phyloP scores from a whole-genome alignment of 208 protist species.

The Trypanosoma lewisi region DNA sequence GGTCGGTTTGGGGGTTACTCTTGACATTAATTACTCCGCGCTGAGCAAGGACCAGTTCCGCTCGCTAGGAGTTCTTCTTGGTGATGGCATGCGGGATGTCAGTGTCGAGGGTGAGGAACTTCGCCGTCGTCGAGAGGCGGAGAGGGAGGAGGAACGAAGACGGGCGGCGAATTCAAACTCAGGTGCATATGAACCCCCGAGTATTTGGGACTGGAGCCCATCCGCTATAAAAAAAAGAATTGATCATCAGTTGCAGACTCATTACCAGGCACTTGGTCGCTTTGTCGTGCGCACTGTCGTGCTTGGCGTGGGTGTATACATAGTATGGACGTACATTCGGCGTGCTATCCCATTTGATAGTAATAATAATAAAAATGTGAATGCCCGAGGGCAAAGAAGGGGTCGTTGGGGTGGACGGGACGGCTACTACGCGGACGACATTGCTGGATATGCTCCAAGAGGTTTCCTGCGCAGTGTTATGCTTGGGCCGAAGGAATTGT shows the following conservation, averaged over 20 bases:
- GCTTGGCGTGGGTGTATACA: slow-evolving; percentile 41
- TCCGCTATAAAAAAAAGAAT: slow-evolving; percentile 58
- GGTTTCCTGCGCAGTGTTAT: slow-evolving; percentile 62
- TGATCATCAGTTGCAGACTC: slow-evolving; percentile 52
- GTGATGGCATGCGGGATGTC: slow-evolving; percentile 65
- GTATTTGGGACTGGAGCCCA: slow-evolving; percentile 80
- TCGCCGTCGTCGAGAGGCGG: slow-evolving; percentile 21
- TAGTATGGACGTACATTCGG: slow-evolving; percentile 39
- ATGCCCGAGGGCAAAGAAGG: not conserved
- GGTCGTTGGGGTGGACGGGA: slow-evolving; percentile 3
- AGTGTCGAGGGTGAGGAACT: slow-evolving; percentile 63
- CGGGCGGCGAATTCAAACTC: not conserved
- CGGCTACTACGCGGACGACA: slow-evolving; percentile 22
- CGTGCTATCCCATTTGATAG: not conserved
- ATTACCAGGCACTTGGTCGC: slow-evolving; percentile 62
- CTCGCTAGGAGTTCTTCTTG: slow-evolving; percentile 65
- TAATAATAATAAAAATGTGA: not conserved
- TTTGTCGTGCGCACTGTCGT: slow-evolving; percentile 58
- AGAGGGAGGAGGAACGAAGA: slow-evolving; percentile 31
- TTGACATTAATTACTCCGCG: slow-evolving; percentile 61
- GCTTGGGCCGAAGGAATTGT: slow-evolving; percentile 77
- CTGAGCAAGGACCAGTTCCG: slow-evolving; percentile 83
- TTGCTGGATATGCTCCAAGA: slow-evolving; percentile 11
- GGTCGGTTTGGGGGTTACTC: slow-evolving; percentile 18
- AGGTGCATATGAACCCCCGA: slow-evolving; percentile 49